Conservation (phyloP, 176 grass and related monocot species). For the Luzula sylvatica region DNA sequence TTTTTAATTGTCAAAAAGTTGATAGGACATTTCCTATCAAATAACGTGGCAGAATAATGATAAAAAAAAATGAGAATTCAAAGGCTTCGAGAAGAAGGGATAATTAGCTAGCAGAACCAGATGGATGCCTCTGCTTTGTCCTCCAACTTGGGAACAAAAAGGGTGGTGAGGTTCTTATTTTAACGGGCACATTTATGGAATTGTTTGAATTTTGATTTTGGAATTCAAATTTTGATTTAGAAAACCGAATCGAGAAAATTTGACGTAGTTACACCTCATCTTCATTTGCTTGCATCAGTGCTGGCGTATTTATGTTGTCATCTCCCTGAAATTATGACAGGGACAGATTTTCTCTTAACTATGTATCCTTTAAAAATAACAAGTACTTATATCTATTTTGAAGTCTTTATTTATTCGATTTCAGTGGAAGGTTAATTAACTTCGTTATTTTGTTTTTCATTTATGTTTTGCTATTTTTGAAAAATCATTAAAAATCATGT, state of each 20-base stretch:
- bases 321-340: too few relatives aligned
- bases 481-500: too few relatives aligned
- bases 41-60: constrained; percentile 12
- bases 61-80: constrained; percentile 4
- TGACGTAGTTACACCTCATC: constrained; percentile 12
- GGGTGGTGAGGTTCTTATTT: background rate
- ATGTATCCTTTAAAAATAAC: too few relatives aligned
- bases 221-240: background rate
- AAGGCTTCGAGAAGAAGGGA: constrained; percentile 14
- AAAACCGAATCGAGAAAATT: background rate
- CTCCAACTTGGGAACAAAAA: constrained; percentile 12
- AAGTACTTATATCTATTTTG: too few relatives aligned
- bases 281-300: constrained; percentile 14
- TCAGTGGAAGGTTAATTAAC: too few relatives aligned
- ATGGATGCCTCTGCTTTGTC: constrained; percentile 12
- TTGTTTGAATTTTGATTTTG: constrained; percentile 10
- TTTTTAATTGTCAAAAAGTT: constrained; percentile 13
- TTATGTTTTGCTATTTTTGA: too few relatives aligned
- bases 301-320: background rate
- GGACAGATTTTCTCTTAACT: too few relatives aligned
- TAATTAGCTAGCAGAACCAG: background rate
- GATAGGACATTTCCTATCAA: background rate
- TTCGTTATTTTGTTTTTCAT: too few relatives aligned
- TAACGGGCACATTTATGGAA: too few relatives aligned
- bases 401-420: too few relatives aligned